These are phyloP conservation scores for Plasmodium ovale DNA, from an alignment of 169 alveolate species.

Conservation along the genomic window DNA sequence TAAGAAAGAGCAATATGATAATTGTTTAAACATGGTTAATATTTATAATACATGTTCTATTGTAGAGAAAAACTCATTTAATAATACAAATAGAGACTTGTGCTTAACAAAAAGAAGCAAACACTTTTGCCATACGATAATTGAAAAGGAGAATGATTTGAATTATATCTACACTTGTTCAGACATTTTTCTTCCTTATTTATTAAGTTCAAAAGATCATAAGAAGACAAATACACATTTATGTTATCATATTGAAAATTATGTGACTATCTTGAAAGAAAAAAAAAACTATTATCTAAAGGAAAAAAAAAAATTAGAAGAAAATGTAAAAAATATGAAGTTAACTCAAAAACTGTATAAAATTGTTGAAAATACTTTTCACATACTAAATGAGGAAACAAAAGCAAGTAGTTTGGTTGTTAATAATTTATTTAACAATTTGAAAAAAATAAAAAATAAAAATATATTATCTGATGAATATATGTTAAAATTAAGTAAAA, in stretches of 20 bases:
- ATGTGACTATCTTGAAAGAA: slow-evolving; percentile 15
- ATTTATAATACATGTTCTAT: slow-evolving; percentile 45
- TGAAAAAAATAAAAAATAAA: slow-evolving; percentile 15
- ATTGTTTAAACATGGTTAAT: slow-evolving; percentile 50
- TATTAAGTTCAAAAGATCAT: slow-evolving; percentile 24
- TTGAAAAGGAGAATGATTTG: slow-evolving; percentile 17
- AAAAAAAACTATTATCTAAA: slow-evolving; percentile 25
- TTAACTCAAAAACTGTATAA: slow-evolving; percentile 32
- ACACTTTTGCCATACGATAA: slow-evolving; percentile 19
- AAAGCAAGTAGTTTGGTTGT: slow-evolving; percentile 5
- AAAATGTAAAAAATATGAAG: slow-evolving; percentile 10
- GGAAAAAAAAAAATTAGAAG: slow-evolving; percentile 30
- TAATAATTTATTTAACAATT: slow-evolving; percentile 19
- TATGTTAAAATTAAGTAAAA: slow-evolving; percentile 12
- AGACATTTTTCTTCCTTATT: slow-evolving; percentile 56
- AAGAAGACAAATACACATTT: slow-evolving; percentile 3
- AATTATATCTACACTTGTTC: slow-evolving; percentile 57
- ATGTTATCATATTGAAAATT: slow-evolving; percentile 25
- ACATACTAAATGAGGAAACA: slow-evolving; percentile 16
- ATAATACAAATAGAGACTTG: neutral
- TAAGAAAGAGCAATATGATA: slow-evolving; percentile 17
- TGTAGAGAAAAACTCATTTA: slow-evolving; percentile 16
- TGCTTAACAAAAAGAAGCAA: slow-evolving; percentile 23
- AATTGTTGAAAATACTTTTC: slow-evolving; percentile 27
- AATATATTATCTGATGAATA: neutral